Percentiles rank a stretch among this genome's conserved stretches.
Evolutionary conservation across 129 eudicot genomes (phyloP).

Genomic region (Chrysanthemum seticuspe): DNA sequence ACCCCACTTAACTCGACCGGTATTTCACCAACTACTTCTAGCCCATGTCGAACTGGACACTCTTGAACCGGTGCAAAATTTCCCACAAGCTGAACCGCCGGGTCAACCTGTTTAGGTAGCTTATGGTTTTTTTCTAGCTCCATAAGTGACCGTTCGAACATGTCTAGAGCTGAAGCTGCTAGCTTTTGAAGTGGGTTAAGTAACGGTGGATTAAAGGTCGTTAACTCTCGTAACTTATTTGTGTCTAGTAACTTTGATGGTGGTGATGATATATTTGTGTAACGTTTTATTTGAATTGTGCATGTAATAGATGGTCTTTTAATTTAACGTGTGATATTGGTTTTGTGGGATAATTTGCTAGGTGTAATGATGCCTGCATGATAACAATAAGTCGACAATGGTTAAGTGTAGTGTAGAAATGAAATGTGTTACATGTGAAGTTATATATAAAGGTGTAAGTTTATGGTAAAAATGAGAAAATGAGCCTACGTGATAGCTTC

Average conservation of each 20-base stretch:
- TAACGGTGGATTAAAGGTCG: conserved; percentile 8
- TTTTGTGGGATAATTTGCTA: conserved; percentile 7
- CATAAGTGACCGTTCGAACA: conserved; percentile 37
- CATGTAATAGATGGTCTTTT: conserved; percentile 23
- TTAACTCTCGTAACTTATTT: background rate
- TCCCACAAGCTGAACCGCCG: conserved; percentile 56
- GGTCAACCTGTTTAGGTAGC: conserved; percentile 41
- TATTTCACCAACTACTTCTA: conserved; percentile 55
- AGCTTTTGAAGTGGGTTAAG: conserved; percentile 59
- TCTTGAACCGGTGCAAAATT: conserved; percentile 74
- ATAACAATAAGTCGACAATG: background rate
- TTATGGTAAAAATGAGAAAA: background rate
- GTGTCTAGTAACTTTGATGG: background rate
- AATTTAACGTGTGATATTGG: background rate
- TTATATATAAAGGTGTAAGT: background rate
- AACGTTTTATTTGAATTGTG: conserved; percentile 30
- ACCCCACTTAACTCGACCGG: conserved; percentile 50
- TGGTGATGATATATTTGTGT: conserved; percentile 8
- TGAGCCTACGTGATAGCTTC: conserved; percentile 3
- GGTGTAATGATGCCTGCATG: background rate
- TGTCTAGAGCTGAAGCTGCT: conserved; percentile 44
- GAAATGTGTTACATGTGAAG: background rate
- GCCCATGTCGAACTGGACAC: conserved; percentile 54
- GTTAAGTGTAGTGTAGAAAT: background rate
- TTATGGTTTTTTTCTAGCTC: conserved; percentile 33